phyloP scores from a whole-genome alignment of 2,329 filamentous ascomycete genomes.

The Cladosporium cucumerinum region DNA sequence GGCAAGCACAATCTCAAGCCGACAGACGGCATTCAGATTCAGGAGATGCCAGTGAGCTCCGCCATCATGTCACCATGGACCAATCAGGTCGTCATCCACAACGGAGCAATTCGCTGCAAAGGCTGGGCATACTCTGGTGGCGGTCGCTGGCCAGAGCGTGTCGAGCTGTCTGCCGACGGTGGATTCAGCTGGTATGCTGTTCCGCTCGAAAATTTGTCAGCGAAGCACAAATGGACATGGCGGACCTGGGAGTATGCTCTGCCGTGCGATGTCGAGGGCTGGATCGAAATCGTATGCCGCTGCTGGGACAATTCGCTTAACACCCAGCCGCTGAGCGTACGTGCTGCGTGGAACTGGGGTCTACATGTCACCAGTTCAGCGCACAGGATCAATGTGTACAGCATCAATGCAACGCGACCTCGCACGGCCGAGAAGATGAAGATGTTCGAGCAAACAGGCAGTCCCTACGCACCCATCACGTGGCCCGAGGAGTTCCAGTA shows the following conservation, averaged over 20 bases:
- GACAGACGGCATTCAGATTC: conserved; percentile 58
- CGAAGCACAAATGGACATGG: conserved; percentile 57
- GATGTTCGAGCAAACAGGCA: conserved; percentile 32
- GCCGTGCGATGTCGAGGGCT: conserved; percentile 58
- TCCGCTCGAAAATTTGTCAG: conserved; percentile 50
- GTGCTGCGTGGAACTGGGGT: conserved; percentile 52
- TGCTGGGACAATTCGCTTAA: conserved; percentile 63
- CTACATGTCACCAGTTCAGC: conserved; percentile 40
- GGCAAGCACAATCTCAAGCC: conserved; percentile 57
- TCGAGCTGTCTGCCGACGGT: conserved; percentile 63
- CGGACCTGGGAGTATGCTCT: conserved; percentile 55
- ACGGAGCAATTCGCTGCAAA: conserved; percentile 40
- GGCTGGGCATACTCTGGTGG: conserved; percentile 69
- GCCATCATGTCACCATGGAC: conserved; percentile 58
- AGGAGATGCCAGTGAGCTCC: conserved; percentile 66
- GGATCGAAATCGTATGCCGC: conserved; percentile 57
- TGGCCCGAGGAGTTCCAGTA: conserved; percentile 31
- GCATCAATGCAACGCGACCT: conserved; percentile 33
- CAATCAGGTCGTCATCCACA: conserved; percentile 52
- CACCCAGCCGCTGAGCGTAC: conserved; percentile 55
- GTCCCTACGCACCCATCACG: conserved; percentile 35
- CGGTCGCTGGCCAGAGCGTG: conserved; percentile 62
- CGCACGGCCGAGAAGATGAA: conserved; percentile 31
- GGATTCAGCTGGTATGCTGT: conserved; percentile 61
- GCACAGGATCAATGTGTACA: conserved; percentile 40